Evolutionary conservation across 192 early-diverging fungal genomes (phyloP).

Genomic region (Umbelopsis isabellina): DNA sequence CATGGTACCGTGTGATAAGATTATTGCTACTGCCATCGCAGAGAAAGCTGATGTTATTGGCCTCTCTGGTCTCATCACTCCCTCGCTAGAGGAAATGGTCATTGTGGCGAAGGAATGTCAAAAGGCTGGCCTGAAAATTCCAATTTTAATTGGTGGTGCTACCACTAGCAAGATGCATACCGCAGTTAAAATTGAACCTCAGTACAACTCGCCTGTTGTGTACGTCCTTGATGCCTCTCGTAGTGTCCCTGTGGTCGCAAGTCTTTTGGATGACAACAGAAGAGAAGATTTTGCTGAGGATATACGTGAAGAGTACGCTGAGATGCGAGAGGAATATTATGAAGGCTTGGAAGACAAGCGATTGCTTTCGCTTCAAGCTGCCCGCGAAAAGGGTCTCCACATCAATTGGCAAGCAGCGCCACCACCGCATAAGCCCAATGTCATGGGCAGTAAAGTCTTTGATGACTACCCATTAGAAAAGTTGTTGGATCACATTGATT

Average conservation of each 20-base stretch:
- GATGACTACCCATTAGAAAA: slow-evolving; percentile 75
- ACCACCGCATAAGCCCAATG: slow-evolving; percentile 76
- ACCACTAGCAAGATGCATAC: slow-evolving; percentile 97
- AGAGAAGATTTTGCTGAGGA: slow-evolving; percentile 90
- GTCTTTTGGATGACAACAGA: slow-evolving; percentile 74
- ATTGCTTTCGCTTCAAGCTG: slow-evolving; percentile 72
- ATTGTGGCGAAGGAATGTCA: slow-evolving; percentile 94
- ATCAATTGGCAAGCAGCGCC: slow-evolving; percentile 74
- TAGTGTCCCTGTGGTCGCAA: slow-evolving; percentile 88
- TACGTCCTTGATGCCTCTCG: slow-evolving; percentile 92
- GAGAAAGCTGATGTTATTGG: slow-evolving; percentile 93
- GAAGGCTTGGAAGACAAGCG: slow-evolving; percentile 87
- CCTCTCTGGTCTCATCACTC: slow-evolving; percentile 93
- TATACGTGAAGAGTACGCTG: slow-evolving; percentile 91
- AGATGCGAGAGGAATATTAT: slow-evolving; percentile 92
- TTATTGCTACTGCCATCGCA: slow-evolving; percentile 84
- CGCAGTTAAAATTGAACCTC: slow-evolving; percentile 94
- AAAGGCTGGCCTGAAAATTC: slow-evolving; percentile 83
- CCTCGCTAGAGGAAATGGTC: slow-evolving; percentile 96
- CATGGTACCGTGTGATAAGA: slow-evolving; percentile 94
- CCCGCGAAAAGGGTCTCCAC: slow-evolving; percentile 62
- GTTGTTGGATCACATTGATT: slow-evolving; percentile 89
- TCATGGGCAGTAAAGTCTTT: slow-evolving; percentile 81
- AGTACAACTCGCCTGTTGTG: slow-evolving; percentile 79
- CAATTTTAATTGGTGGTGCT: slow-evolving; percentile 92